These are phyloP conservation scores for Prunus armeniaca DNA, from an alignment of 306 rosid genomes.

Conservation along the genomic window DNA sequence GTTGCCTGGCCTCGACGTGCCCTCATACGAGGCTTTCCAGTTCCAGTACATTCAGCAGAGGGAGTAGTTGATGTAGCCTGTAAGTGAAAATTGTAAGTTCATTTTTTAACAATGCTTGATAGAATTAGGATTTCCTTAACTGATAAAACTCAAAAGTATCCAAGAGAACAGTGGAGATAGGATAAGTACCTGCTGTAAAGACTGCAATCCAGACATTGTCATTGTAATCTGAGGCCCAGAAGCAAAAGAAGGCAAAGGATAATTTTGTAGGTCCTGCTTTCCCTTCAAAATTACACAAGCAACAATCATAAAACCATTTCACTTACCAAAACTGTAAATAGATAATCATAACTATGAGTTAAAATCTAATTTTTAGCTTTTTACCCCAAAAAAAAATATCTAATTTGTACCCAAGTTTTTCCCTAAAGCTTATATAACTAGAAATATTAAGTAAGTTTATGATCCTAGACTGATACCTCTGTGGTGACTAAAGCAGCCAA, in stretches of 20 bases:
- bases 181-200: constrained; percentile 15
- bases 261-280: constrained; percentile 13
- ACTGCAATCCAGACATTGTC: constrained; percentile 3
- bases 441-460: neutral
- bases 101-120: neutral
- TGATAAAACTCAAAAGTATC: neutral
- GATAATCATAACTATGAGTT: neutral
- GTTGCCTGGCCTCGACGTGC: constrained; percentile 55
- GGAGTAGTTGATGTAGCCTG: constrained; percentile 11
- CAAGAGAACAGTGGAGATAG: neutral
- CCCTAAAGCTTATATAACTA: neutral
- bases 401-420: neutral
- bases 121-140: neutral
- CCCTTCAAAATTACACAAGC: constrained; percentile 9
- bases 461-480: constrained; percentile 11
- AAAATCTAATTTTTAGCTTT: neutral
- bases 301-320: neutral
- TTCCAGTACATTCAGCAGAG: constrained; percentile 15
- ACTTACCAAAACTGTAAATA: neutral
- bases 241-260: constrained; percentile 17
- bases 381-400: no score
- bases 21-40: constrained; percentile 29
- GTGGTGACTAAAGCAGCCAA: constrained; percentile 10
- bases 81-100: neutral
- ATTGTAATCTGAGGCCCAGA: constrained; percentile 8